A percentile compares a stretch with the other conserved stretches of the same genome.
These are phyloP conservation scores for Aspergillus baeticus DNA, from an alignment of 495 filamentous ascomycete genomes.

Conservation along the genomic window DNA sequence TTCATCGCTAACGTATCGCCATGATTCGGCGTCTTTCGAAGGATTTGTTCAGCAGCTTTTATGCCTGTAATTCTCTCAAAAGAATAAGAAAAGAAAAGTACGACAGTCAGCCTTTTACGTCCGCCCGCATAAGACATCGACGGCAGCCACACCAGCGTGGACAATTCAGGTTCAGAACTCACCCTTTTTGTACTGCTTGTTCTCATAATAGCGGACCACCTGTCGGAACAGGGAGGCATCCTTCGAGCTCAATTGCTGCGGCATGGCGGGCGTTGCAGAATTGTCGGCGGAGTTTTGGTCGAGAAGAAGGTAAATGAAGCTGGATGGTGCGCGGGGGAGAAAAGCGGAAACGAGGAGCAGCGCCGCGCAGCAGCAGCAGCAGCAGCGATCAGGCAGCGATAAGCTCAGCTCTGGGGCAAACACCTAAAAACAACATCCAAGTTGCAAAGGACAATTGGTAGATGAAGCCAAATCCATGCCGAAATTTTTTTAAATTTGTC, in stretches of 20 bases:
- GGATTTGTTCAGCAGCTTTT: conserved; percentile 90
- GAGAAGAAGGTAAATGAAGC: conserved; percentile 27
- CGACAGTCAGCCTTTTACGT: conserved; percentile 13
- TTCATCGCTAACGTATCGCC: conserved; percentile 99
- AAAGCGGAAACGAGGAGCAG: conserved; percentile 5
- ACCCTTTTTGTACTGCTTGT: conserved; percentile 98
- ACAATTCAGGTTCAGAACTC: conserved; percentile 17
- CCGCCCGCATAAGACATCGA: conserved; percentile 12
- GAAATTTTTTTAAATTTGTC: not conserved
- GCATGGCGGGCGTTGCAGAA: conserved; percentile 55
- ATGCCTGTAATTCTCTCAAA: conserved; percentile 54
- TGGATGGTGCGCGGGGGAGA: conserved; percentile 44
- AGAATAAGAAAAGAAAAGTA: conserved; percentile 18
- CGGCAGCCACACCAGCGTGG: not conserved
- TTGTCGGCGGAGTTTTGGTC: conserved; percentile 21
- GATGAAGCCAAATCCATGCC: not conserved
- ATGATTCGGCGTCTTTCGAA: conserved; percentile 91
- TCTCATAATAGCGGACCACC: conserved; percentile 92
- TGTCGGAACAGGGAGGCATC: conserved; percentile 91
- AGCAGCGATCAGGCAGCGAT: conserved; percentile 22
- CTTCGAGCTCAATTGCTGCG: conserved; percentile 82
- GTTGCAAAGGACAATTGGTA: not conserved
- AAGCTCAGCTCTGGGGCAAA: conserved; percentile 14
- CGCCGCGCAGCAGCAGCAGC: not conserved
- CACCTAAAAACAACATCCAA: conserved; percentile 4